Conservation (phyloP, 2,329 filamentous ascomycete species). For the Cercospora sp. region DNA sequence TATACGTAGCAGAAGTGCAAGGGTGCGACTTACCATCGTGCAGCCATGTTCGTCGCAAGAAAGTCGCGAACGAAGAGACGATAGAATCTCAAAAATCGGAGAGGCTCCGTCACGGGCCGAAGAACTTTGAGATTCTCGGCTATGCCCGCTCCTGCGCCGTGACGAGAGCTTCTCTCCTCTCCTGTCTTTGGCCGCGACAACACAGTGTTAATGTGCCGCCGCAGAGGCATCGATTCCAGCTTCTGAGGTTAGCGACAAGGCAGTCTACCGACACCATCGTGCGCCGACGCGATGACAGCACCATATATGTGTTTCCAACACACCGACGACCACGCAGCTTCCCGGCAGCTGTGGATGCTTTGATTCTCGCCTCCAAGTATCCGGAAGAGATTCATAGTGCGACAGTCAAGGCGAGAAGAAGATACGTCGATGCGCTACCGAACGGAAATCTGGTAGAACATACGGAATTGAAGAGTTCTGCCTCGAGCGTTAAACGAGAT, state of each 20-base stretch:
- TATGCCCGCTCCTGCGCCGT: not conserved
- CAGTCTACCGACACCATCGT: not conserved
- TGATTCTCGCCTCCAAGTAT: too few relatives aligned
- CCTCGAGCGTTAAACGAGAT: not conserved
- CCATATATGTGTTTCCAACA: not conserved
- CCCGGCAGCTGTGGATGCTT: not conserved
- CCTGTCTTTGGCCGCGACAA: not conserved
- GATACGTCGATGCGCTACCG: not conserved
- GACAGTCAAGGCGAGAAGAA: not conserved
- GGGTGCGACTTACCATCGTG: slow-evolving; percentile 23
- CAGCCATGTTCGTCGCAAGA: slow-evolving; percentile 18
- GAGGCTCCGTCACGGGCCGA: not conserved
- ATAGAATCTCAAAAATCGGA: slow-evolving; percentile 13
- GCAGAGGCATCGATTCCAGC: not conserved
- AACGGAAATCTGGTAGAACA: not conserved
- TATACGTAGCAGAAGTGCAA: not conserved
- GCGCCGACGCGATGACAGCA: not conserved
- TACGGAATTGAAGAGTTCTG: not conserved
- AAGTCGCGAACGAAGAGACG: slow-evolving; percentile 6
- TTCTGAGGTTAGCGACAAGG: not conserved
- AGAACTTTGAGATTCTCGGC: not conserved
- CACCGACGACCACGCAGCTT: not conserved
- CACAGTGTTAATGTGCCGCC: not conserved
- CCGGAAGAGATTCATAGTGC: not conserved
- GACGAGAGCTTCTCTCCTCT: not conserved